Base-by-base conservation (phyloP, 2,329 filamentous ascomycete genomes). In the Bretziella fagacearum region DNA sequence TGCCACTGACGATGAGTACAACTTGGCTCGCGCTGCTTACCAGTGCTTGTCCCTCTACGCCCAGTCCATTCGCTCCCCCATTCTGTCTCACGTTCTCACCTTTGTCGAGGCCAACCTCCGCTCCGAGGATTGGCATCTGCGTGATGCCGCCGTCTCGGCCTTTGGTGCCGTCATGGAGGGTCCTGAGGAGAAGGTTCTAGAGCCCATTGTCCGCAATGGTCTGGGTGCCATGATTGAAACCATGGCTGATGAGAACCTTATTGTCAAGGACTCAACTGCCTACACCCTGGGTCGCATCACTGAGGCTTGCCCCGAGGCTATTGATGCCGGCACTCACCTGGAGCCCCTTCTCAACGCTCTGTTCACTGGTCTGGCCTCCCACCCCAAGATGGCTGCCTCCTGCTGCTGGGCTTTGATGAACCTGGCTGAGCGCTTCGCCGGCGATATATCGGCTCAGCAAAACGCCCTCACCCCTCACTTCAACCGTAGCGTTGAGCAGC, bases 391-490 rank as follows among this genome's bases (percentile, higher is more conserved):
- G 79, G 91, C 89, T 26, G 79, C 85, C 47, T 98, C 91, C 25
- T 96, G 91, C 77, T 98, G 91, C 68, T 95, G 93, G 91, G 87
- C 91, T 26, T 68, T 98, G 55, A 96, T 98, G 84, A 98, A 96
- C 65, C 68, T 98, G 59, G 89, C 91, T 8, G 91, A 98, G 60
- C 81, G 87, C 52, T 98, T 96, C 60, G 84, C 86, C 25, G 85
- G 86, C 49, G 87, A 95, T 47, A 73, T 79, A 48, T 84, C 84
- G 43, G 81, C 79, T 51, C 56, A 69, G 35, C 69, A 80, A 56
- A 98, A 96, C 66, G 74, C 85, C 36, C 70, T 98, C 43, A 93
- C 87, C 2, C 77, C 80, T 52, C 85, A 95, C 66, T 98, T 98
- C 68, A 81, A 94, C 65, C 77, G 87, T 57, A 94, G 87, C 60